Conservation (phyloP, 2,329 filamentous ascomycete genomes). For the Clonostachys byssicola region DNA sequence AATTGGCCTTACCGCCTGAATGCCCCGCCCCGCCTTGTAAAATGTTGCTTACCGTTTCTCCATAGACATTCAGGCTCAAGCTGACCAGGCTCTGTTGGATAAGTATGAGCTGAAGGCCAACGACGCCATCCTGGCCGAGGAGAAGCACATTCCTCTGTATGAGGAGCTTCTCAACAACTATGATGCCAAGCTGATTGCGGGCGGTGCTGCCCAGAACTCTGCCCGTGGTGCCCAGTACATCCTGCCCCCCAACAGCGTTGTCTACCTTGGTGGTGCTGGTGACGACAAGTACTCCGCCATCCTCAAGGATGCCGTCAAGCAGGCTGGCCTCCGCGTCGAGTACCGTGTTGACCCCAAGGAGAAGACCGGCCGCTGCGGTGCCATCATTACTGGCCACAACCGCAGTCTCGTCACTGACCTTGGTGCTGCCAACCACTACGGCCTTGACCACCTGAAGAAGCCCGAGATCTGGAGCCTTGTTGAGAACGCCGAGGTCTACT, state of each 20-base stretch:
- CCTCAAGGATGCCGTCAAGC: constrained; percentile 78
- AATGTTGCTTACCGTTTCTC: background rate
- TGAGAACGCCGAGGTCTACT: constrained; percentile 83
- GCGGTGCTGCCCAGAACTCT: constrained; percentile 96
- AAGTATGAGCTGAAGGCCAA: constrained; percentile 95
- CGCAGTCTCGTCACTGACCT: constrained; percentile 93
- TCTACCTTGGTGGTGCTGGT: constrained; percentile 91
- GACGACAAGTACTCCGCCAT: constrained; percentile 94
- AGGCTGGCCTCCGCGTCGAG: constrained; percentile 87
- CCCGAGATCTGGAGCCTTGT: constrained; percentile 90
- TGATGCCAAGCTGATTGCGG: constrained; percentile 90
- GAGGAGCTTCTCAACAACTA: constrained; percentile 92
- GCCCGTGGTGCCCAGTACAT: constrained; percentile 96
- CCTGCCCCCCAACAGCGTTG: constrained; percentile 80
- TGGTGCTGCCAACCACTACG: constrained; percentile 95
- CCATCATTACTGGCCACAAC: constrained; percentile 95
- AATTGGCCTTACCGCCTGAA: too few species aligned
- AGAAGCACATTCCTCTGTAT: constrained; percentile 84
- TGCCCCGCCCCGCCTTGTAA: background rate
- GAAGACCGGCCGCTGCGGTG: constrained; percentile 90
- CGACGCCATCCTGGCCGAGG: constrained; percentile 94
- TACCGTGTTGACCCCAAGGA: constrained; percentile 85
- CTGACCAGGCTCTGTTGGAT: constrained; percentile 77
- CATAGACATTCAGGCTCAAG: constrained; percentile 84
- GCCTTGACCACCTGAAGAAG: constrained; percentile 86